Evolutionary conservation across 345 rosid species (phyloP).

Genomic region (Durio zibethinus): DNA sequence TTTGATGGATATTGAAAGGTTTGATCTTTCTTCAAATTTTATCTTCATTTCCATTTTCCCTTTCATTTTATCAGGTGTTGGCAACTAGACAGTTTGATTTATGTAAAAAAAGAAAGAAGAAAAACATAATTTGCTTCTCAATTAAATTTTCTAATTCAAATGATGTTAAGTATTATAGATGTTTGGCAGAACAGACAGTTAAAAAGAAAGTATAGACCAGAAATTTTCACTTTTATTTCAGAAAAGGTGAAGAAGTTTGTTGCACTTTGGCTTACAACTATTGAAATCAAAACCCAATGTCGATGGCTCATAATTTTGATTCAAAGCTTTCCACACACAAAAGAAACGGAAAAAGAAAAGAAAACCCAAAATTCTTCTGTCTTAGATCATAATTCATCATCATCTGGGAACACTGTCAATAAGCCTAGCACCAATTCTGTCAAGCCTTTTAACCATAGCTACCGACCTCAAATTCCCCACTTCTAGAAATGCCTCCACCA

Average conservation of each 20-base stretch:
- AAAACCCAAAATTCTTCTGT: background rate
- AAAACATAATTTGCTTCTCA: background rate
- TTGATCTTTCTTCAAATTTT: conserved; percentile 19
- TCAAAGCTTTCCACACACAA: background rate
- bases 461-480: conserved; percentile 70
- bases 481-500: conserved; percentile 78
- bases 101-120: conserved; percentile 8
- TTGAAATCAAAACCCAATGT: background rate
- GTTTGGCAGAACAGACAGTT: background rate
- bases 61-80: conserved; percentile 13
- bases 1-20: conserved; percentile 10
- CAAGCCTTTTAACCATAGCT: conserved; percentile 61
- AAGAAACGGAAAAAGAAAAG: background rate
- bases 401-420: conserved; percentile 41
- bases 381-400: background rate
- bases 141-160: background rate
- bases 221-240: background rate
- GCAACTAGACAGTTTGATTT: conserved; percentile 17
- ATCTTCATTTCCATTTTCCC: background rate
- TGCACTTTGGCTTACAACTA: too few species aligned
- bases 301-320: background rate
- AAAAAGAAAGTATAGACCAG: background rate
- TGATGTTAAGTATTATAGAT: background rate
- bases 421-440: conserved; percentile 77
- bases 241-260: too few species aligned